phyloP scores from a whole-genome alignment of 345 rosid genomes.

The Lumnitzera littorea region DNA sequence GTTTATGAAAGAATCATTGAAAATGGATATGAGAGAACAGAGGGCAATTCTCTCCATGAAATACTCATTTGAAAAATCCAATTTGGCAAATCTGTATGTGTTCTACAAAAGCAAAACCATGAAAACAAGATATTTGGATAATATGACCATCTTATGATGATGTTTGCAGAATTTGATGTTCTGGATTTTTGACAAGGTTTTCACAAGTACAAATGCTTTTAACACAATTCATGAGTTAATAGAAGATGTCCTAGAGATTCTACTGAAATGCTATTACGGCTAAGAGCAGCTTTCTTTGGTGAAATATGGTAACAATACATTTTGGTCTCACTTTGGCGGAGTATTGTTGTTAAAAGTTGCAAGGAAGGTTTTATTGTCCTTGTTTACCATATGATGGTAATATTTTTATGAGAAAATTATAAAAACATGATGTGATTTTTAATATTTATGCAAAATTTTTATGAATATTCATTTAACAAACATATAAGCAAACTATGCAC shows the following conservation, averaged over 20 bases:
- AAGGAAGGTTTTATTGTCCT: background rate
- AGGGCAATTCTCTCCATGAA: slow-evolving; percentile 28
- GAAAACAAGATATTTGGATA: background rate
- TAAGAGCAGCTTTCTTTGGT: slow-evolving; percentile 11
- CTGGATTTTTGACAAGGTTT: background rate
- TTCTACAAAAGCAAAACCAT: background rate
- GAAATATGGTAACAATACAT: slow-evolving; percentile 21
- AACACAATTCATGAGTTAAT: background rate
- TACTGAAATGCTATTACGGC: slow-evolving; percentile 17
- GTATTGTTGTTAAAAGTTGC: slow-evolving; percentile 17
- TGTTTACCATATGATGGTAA: no score
- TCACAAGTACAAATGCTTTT: slow-evolving; percentile 9
- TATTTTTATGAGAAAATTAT: no score
- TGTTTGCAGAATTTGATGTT: no score
- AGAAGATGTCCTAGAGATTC: slow-evolving; percentile 13
- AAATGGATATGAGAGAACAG: slow-evolving; percentile 23
- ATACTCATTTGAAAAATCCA: slow-evolving; percentile 3
- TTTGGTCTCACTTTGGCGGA: background rate
- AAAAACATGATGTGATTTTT: no score
- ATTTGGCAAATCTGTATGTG: background rate
- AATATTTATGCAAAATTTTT: no score
- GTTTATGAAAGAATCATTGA: slow-evolving; percentile 27
- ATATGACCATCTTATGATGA: no score
- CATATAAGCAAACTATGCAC: no score
- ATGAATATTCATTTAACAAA: no score